Evolutionary conservation across 202 grass and related monocot genomes (phyloP), one percentile per base, ranked within the genome.

Genomic region (Schoenoplectus tabernaemontani): DNA sequence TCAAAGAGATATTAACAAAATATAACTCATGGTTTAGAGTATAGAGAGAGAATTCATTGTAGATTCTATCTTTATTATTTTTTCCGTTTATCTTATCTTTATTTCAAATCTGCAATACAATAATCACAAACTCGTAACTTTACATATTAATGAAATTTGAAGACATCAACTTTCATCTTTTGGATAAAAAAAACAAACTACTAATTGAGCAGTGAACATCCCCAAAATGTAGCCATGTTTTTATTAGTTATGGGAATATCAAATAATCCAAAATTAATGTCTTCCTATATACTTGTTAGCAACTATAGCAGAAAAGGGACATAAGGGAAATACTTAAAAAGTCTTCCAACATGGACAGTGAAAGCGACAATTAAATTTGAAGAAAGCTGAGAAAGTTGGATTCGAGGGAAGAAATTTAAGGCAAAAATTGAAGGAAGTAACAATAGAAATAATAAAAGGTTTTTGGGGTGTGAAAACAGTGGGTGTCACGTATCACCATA

Each of bases 401-500:
- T 9, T 3, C 1, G 3, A 59, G 7, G 4, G 30, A 20, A 50
- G 1, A 43, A 76, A 76, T n/a, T 47, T 20, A 43, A 56, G 56
- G 8, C 7, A 56, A 51, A 19, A 1, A 51, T 32, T 0, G 2
- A 76, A 8, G 33, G 24, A 56, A 56, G 56, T 28, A 28, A 28
- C 28, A 28, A 28, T 28, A 28, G 28, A 28, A 28, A 28, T 28
- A 28, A 20, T 2, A 33, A 28, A 28, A 28, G 28, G 28, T 28
- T 20, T 28, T 68, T 68, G 41, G 66, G 66, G 66, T 71, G 66
- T 47, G 66, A 47, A 70, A 71, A 71, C 41, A 71, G 66, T 77
- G 73, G 73, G 73, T 54, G 73, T 77, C 73, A 77, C 73, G 50
- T 77, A 77, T 77, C 73, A 77, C 7, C 26, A 37, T 36, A 58